Conservation (phyloP, 1,139 yeast genomes). For the Yamadazyma pseudoaaseri region DNA sequence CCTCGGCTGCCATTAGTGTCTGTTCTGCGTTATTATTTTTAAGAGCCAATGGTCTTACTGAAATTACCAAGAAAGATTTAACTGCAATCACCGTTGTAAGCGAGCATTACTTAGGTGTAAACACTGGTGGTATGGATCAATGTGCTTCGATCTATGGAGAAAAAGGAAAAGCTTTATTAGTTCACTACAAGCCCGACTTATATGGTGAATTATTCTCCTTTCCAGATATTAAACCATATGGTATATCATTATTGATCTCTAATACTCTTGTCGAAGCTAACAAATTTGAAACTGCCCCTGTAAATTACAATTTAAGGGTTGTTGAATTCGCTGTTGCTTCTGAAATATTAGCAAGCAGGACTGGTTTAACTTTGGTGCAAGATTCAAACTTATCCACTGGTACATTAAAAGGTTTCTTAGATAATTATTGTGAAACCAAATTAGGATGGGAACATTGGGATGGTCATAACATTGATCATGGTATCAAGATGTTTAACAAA, state of each 20-base stretch:
- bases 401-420: slow-evolving; percentile 66
- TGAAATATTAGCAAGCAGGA: slow-evolving; percentile 50
- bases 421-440: slow-evolving; percentile 41
- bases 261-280: slow-evolving; percentile 63
- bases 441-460: slow-evolving; percentile 43
- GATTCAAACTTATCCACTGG: slow-evolving; percentile 62
- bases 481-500: slow-evolving; percentile 36
- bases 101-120: slow-evolving; percentile 73
- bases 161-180: slow-evolving; percentile 55
- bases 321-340: slow-evolving; percentile 70
- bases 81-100: slow-evolving; percentile 64
- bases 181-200: slow-evolving; percentile 61
- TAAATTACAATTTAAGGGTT: slow-evolving; percentile 66
- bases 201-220: slow-evolving; percentile 56
- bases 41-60: slow-evolving; percentile 48
- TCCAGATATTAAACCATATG: slow-evolving; percentile 44
- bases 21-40: slow-evolving; percentile 62
- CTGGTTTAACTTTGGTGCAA: slow-evolving; percentile 41
- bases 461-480: slow-evolving; percentile 45
- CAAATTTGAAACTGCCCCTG: slow-evolving; percentile 70
- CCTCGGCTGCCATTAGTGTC: slow-evolving; percentile 74
- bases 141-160: slow-evolving; percentile 73
- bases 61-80: slow-evolving; percentile 50
- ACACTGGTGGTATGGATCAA: slow-evolving; percentile 80
- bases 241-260: slow-evolving; percentile 58